Percentiles rank a stretch among this genome's conserved stretches.
Evolutionary conservation across 1,139 yeast species (phyloP).

Genomic region (Chernovozyma sophiae-reginae): DNA sequence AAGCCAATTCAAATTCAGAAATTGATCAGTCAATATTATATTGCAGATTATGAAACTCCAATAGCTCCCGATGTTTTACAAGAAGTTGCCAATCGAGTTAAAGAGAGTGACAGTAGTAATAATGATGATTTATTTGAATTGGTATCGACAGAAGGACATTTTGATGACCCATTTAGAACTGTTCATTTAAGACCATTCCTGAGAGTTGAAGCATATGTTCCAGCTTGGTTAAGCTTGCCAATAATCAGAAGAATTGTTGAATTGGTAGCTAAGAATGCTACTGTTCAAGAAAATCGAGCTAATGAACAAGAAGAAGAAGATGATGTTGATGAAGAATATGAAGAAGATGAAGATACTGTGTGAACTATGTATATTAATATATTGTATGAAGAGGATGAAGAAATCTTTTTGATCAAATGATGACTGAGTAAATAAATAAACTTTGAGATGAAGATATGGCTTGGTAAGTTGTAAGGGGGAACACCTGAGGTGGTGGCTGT

Average conservation of each 20-base stretch:
- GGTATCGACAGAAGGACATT: slow-evolving; percentile 75
- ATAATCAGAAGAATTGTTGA: slow-evolving; percentile 85
- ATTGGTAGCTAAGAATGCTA: slow-evolving; percentile 79
- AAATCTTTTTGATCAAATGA: too few species aligned
- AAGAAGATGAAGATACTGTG: slow-evolving; percentile 10
- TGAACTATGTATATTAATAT: neutral
- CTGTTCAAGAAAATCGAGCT: slow-evolving; percentile 33
- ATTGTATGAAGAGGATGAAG: neutral
- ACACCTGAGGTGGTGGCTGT: too few species aligned
- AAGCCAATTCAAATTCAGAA: slow-evolving; percentile 94
- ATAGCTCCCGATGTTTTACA: slow-evolving; percentile 79
- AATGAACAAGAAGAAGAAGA: slow-evolving; percentile 11
- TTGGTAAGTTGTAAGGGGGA: too few species aligned
- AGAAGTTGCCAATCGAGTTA: slow-evolving; percentile 81
- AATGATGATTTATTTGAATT: slow-evolving; percentile 67
- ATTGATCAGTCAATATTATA: slow-evolving; percentile 81
- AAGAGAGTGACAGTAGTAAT: slow-evolving; percentile 52
- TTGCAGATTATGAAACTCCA: slow-evolving; percentile 95
- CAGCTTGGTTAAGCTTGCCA: slow-evolving; percentile 91
- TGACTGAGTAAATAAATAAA: too few species aligned
- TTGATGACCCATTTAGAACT: slow-evolving; percentile 82
- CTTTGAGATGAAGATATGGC: too few species aligned
- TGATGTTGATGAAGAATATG: slow-evolving; percentile 13
- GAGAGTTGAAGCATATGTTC: slow-evolving; percentile 92
- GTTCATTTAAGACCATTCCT: slow-evolving; percentile 83